phyloP scores from a whole-genome alignment of 306 rosid genomes.

The Phaseolus lunatus region DNA sequence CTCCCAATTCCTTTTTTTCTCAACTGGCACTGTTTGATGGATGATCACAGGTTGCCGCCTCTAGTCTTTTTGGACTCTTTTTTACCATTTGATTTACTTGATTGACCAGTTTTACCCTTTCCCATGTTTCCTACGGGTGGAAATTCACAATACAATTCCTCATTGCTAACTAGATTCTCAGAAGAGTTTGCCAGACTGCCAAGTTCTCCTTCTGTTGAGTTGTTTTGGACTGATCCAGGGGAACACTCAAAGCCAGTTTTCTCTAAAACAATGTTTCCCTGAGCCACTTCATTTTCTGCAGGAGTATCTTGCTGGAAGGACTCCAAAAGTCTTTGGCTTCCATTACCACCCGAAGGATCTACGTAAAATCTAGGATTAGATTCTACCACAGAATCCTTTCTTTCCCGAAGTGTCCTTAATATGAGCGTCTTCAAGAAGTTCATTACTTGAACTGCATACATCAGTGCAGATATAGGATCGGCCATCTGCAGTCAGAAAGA shows the following conservation, averaged over 20 bases:
- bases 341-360: conserved; percentile 70
- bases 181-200: conserved; percentile 44
- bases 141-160: conserved; percentile 50
- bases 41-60: conserved; percentile 48
- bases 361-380: conserved; percentile 42
- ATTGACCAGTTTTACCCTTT: conserved; percentile 55
- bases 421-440: conserved; percentile 81
- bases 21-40: conserved; percentile 44
- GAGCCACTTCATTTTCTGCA: conserved; percentile 52
- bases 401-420: conserved; percentile 62
- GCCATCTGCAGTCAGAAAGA: conserved; percentile 72
- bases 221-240: conserved; percentile 38
- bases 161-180: conserved; percentile 49
- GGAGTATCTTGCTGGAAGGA: conserved; percentile 49
- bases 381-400: conserved; percentile 65
- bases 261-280: conserved; percentile 44
- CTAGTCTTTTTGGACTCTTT: conserved; percentile 51
- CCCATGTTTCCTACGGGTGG: conserved; percentile 47
- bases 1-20: conserved; percentile 58
- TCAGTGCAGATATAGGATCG: conserved; percentile 87
- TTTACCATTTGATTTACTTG: conserved; percentile 55
- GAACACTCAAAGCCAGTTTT: conserved; percentile 48
- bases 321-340: conserved; percentile 54
- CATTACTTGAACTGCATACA: conserved; percentile 94
- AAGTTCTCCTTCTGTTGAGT: conserved; percentile 50